Evolutionary conservation across 768 basidiomycete genomes (phyloP).

Genomic region (Suillus discolor): DNA sequence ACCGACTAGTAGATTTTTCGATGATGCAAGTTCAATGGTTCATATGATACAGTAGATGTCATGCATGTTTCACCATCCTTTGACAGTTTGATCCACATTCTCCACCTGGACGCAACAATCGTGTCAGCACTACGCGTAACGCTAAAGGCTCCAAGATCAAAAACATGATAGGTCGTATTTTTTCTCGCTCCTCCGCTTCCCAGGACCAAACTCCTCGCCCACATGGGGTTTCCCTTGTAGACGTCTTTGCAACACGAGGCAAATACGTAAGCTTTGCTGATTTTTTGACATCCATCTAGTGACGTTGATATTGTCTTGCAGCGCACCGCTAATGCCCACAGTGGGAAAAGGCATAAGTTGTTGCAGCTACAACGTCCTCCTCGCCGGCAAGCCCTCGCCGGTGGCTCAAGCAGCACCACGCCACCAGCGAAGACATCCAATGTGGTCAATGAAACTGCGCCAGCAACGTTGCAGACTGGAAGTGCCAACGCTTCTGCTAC

Average conservation of each 20-base stretch:
- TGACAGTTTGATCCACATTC: not conserved
- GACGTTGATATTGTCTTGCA: not conserved
- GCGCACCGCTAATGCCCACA: not conserved
- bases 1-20: not conserved
- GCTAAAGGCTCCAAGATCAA: not conserved
- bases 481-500: not conserved
- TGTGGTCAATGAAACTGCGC: too few relatives aligned
- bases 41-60: too few relatives aligned
- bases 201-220: not conserved
- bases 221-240: not conserved
- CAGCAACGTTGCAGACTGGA: not conserved
- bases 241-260: not conserved
- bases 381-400: not conserved
- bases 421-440: not conserved
- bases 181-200: not conserved
- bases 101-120: not conserved
- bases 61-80: not conserved
- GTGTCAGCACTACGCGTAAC: not conserved
- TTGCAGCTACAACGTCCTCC: not conserved
- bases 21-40: not conserved
- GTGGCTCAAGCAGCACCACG: not conserved
- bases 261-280: not conserved
- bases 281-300: not conserved
- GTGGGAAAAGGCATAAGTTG: not conserved
- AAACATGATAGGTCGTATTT: not conserved